Conservation (phyloP, 805 yeast species). For the Metschnikowia peoriensis region DNA sequence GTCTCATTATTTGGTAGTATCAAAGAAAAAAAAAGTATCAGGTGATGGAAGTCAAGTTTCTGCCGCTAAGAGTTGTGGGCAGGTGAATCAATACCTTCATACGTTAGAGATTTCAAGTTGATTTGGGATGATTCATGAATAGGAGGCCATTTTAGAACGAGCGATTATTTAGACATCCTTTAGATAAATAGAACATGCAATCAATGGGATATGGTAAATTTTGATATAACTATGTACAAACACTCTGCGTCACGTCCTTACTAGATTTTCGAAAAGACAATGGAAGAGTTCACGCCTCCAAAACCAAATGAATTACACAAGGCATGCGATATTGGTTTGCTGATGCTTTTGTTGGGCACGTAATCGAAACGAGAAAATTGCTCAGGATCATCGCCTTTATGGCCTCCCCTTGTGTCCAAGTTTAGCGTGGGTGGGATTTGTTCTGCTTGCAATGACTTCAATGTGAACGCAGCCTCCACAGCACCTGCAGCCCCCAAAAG, state of each 20-base stretch:
- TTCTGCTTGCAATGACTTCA: slow-evolving; percentile 57
- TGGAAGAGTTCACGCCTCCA: slow-evolving; percentile 91
- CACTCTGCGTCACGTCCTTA: not conserved
- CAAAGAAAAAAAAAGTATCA: too few species aligned
- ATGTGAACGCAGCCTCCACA: slow-evolving; percentile 81
- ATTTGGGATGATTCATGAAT: too few species aligned
- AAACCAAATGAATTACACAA: slow-evolving; percentile 92
- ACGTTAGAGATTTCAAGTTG: too few species aligned
- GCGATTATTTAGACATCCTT: too few species aligned
- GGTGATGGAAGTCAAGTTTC: too few species aligned
- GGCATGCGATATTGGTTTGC: slow-evolving; percentile 51
- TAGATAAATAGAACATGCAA: too few species aligned
- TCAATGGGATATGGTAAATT: too few species aligned
- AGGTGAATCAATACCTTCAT: too few species aligned
- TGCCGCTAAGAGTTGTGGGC: too few species aligned
- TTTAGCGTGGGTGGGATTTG: slow-evolving; percentile 81
- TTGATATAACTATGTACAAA: not conserved
- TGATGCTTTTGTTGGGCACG: slow-evolving; percentile 47
- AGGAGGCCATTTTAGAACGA: too few species aligned
- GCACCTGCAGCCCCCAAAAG: slow-evolving; percentile 95
- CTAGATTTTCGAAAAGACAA: slow-evolving; percentile 42
- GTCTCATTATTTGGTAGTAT: not conserved
- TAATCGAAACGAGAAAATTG: slow-evolving; percentile 54
- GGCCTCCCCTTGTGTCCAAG: slow-evolving; percentile 52
- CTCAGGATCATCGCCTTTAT: slow-evolving; percentile 41